A percentile compares a stretch with the other conserved stretches of the same genome.
Evolutionary conservation across 2,329 filamentous ascomycete species (phyloP).

Genomic region (Xylariaceae sp.): DNA sequence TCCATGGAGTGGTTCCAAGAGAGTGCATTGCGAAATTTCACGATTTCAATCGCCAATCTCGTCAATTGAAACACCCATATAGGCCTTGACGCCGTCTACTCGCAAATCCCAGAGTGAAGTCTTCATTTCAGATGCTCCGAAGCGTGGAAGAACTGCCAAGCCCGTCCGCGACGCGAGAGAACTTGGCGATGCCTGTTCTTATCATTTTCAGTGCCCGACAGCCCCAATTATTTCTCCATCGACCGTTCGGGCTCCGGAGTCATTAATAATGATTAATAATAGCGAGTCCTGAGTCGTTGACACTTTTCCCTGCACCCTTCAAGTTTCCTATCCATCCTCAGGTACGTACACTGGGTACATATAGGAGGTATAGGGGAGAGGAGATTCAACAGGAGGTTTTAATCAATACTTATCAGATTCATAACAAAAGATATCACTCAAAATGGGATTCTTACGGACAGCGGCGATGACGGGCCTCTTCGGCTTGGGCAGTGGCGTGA

Average conservation of each 20-base stretch:
- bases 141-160: neutral
- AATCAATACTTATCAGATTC: no score
- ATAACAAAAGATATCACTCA: neutral
- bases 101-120: neutral
- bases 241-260: neutral
- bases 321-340: no score
- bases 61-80: neutral
- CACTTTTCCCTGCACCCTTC: neutral
- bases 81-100: neutral
- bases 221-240: slow-evolving; percentile 18
- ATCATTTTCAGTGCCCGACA: slow-evolving; percentile 1
- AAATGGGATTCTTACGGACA: slow-evolving; percentile 49
- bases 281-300: neutral
- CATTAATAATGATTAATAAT: neutral
- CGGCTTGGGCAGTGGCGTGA: slow-evolving; percentile 44
- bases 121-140: neutral
- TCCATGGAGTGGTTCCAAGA: no score
- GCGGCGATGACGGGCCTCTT: slow-evolving; percentile 40
- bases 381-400: neutral
- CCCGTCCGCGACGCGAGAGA: neutral
- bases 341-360: neutral
- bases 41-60: neutral
- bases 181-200: neutral
- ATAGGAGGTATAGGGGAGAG: neutral
- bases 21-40: neutral